phyloP scores from a whole-genome alignment of 352 stramenopile genomes.

The Globisporangium acanthophoron region DNA sequence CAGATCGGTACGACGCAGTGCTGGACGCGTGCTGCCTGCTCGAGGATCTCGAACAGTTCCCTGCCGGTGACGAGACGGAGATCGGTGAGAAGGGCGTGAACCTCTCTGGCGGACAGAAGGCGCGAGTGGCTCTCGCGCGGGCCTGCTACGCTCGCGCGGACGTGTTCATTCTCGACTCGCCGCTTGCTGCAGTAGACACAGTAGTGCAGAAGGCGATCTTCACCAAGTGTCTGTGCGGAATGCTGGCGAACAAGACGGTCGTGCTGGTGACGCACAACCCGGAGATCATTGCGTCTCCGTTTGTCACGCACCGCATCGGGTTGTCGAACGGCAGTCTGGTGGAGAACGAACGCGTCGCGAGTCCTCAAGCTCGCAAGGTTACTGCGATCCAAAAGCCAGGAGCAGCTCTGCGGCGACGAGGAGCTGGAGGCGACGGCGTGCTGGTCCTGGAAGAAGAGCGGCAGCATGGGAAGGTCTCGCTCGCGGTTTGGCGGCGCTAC shows the following conservation, averaged over 20 bases:
- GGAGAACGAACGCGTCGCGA: conserved; percentile 1
- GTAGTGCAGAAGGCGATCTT: conserved; percentile 92
- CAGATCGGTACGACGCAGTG: conserved; percentile 40
- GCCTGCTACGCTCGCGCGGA: conserved; percentile 53
- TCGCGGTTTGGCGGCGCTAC: conserved; percentile 11
- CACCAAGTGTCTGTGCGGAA: conserved; percentile 20
- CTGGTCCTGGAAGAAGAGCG: conserved; percentile 8
- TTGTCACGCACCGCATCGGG: conserved; percentile 20
- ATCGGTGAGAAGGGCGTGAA: conserved; percentile 95
- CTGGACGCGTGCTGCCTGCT: conserved; percentile 72
- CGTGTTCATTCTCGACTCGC: conserved; percentile 89
- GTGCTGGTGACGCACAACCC: conserved; percentile 90
- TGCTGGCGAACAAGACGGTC: conserved; percentile 48
- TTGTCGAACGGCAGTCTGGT: conserved; percentile 19
- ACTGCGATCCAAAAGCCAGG: neutral
- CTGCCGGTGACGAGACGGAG: conserved; percentile 86
- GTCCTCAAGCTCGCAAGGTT: neutral
- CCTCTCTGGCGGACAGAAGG: conserved; percentile 91
- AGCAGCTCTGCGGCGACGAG: neutral
- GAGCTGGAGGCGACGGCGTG: neutral
- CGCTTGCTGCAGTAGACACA: conserved; percentile 89
- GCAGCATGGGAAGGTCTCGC: conserved; percentile 7
- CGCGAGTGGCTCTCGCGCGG: conserved; percentile 57
- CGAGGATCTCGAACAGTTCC: conserved; percentile 82
- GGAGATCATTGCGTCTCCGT: conserved; percentile 40